These are phyloP conservation scores for Phytophthora litchii DNA, from an alignment of 352 stramenopile species.

Conservation along the genomic window DNA sequence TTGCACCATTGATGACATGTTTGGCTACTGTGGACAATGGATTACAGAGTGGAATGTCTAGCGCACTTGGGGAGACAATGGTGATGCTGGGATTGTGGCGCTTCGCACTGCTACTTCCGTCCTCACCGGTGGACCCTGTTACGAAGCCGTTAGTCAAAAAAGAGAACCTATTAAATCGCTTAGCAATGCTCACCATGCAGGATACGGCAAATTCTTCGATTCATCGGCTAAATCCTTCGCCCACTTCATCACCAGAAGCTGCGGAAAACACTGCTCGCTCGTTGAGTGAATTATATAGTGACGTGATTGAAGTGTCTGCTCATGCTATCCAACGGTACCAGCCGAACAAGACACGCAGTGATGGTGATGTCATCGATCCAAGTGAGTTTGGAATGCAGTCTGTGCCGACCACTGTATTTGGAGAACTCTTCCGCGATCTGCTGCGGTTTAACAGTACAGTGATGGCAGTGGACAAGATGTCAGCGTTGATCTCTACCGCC, in stretches of 20 bases:
- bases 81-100: slow-evolving; percentile 93
- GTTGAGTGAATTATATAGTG: slow-evolving; percentile 24
- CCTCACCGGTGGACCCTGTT: slow-evolving; percentile 95
- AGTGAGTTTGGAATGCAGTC: slow-evolving; percentile 28
- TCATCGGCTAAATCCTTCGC: slow-evolving; percentile 54
- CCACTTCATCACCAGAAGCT: slow-evolving; percentile 29
- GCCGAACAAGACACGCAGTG: slow-evolving; percentile 15
- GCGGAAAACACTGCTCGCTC: slow-evolving; percentile 15
- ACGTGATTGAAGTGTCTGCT: slow-evolving; percentile 42
- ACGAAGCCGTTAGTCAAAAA: slow-evolving; percentile 95
- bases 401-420: slow-evolving; percentile 57
- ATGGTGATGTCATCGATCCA: slow-evolving; percentile 17
- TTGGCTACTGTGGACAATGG: slow-evolving; percentile 19
- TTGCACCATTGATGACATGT: slow-evolving; percentile 42
- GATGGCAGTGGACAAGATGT: slow-evolving; percentile 66
- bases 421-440: slow-evolving; percentile 79
- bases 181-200: slow-evolving; percentile 77
- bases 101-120: slow-evolving; percentile 93
- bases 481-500: slow-evolving; percentile 50
- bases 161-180: slow-evolving; percentile 88
- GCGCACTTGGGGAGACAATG: slow-evolving; percentile 71
- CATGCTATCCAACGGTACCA: slow-evolving; percentile 63
- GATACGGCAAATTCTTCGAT: slow-evolving; percentile 64
- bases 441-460: slow-evolving; percentile 76
- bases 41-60: slow-evolving; percentile 1